Conservation (phyloP, 495 filamentous ascomycete genomes). For the Hypoxylon lienhwacheense region DNA sequence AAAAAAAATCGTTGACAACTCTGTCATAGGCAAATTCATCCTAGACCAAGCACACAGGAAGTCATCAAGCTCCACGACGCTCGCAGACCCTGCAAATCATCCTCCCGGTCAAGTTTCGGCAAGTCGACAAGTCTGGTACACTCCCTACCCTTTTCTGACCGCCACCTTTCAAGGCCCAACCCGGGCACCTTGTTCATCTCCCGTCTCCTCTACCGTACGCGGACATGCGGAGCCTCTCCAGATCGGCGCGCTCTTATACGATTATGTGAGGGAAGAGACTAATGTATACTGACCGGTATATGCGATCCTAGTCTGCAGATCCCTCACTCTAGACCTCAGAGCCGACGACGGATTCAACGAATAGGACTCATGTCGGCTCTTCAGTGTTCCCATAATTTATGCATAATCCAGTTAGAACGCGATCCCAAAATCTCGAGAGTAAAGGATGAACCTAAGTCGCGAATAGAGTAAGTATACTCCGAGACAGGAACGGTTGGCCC, state of each 20-base stretch:
- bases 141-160: not conserved
- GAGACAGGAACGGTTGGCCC: not conserved
- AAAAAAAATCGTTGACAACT: too few relatives aligned
- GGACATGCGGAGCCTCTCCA: conserved; percentile 1
- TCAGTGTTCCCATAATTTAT: conserved; percentile 8
- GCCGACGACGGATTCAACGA: conserved; percentile 1
- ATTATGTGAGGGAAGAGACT: conserved; percentile 19
- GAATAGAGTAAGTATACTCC: not conserved
- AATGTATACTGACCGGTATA: conserved; percentile 22
- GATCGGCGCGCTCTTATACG: conserved; percentile 2
- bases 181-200: not conserved
- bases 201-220: not conserved
- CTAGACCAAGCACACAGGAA: too few relatives aligned
- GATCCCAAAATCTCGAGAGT: conserved; percentile 5
- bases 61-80: too few relatives aligned
- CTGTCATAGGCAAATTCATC: too few relatives aligned
- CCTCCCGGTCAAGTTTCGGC: not conserved
- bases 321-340: conserved; percentile 6
- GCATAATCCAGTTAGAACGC: conserved; percentile 12
- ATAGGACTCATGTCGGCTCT: not conserved
- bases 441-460: conserved; percentile 6
- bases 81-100: too few relatives aligned
- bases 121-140: conserved; percentile 5
- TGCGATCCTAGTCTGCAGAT: conserved; percentile 7
- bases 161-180: not conserved